A percentile compares a stretch with the other conserved stretches of the same genome.
Evolutionary conservation across 345 rosid genomes (phyloP).

Genomic region (Punica granatum): DNA sequence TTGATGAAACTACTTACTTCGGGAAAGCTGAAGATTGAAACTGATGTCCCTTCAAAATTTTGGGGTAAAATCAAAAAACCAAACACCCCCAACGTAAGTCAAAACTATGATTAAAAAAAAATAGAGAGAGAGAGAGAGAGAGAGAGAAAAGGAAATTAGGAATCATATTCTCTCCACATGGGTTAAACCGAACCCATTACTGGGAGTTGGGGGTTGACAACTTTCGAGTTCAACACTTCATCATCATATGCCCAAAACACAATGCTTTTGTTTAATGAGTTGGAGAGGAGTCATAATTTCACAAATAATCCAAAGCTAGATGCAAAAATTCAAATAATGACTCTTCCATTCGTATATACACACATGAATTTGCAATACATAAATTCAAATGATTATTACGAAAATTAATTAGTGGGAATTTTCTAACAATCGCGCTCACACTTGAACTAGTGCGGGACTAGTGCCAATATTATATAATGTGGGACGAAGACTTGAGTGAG

Average conservation of each 20-base stretch:
- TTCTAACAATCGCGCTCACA: not conserved
- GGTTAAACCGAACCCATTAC: not conserved
- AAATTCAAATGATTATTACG: too few species aligned
- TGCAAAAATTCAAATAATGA: too few species aligned
- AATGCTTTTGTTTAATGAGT: not conserved
- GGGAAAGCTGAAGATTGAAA: not conserved
- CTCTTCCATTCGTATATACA: too few species aligned
- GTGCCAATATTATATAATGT: not conserved
- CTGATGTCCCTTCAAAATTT: too few species aligned
- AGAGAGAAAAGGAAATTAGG: not conserved
- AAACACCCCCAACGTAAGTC: not conserved
- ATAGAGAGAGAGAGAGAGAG: too few species aligned
- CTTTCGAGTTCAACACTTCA: not conserved
- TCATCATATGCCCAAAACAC: not conserved
- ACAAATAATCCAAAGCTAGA: not conserved
- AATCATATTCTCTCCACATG: conserved; percentile 1
- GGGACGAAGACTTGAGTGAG: not conserved
- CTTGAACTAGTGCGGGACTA: not conserved
- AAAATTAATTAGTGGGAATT: not conserved
- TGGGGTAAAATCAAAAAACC: not conserved
- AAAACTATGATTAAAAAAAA: not conserved
- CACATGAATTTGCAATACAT: too few species aligned
- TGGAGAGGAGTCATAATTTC: not conserved
- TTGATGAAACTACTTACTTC: not conserved
- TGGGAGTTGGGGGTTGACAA: not conserved